Evolutionary conservation across 2,329 filamentous ascomycete species (phyloP), one percentile per base, ranked within the genome.

Genomic region (Aspergillus flavus): DNA sequence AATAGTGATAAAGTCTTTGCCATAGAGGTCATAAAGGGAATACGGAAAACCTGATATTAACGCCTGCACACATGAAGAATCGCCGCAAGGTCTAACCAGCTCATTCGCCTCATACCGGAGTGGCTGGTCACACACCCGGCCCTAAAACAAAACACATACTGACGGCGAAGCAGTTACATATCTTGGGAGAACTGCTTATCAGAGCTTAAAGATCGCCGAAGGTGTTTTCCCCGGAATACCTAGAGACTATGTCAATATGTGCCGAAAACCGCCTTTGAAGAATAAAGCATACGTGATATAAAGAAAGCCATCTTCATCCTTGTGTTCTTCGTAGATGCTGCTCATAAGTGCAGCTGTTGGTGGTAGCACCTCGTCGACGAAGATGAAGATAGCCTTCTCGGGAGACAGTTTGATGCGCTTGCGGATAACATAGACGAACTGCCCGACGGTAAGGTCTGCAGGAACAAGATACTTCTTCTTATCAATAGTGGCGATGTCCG

Each of bases 391-490:
- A 79, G 95, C 95, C 88, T 99, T 99, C 86, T 99, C 95, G 36
- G 95, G 95, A 61, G 93, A 97, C 72, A 99, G 88, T 92, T 99
- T 99, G 85, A 99, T 99, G 77, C 95, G 91, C 88, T 99, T 99
- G 80, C 95, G 93, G 83, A 99, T 99, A 69, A 99, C 95, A 82
- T 99, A 99, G 84, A 99, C 95, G 79, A 99, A 97, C 89, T 99
- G 95, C 75, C 95, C 95, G 68, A 99, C 95, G 67, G 95, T 99
- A 77, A 99, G 88, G 78, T 99, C 95, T 72, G 95, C 93, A 16
- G 95, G 95, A 32, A 99, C 95, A 56, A 99, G 88, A 78, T 99
- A 99, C 85, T 99, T 99, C 89, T 99, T 99, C 90, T 99, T 99
- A 84, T 99, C 95, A 86, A 99, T 99, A 71, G 95, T 98, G 65